A percentile compares a stretch with the other conserved stretches of the same genome.
Conservation (phyloP, 75 land plant genomes). For the Pseudotsuga menziesii region DNA sequence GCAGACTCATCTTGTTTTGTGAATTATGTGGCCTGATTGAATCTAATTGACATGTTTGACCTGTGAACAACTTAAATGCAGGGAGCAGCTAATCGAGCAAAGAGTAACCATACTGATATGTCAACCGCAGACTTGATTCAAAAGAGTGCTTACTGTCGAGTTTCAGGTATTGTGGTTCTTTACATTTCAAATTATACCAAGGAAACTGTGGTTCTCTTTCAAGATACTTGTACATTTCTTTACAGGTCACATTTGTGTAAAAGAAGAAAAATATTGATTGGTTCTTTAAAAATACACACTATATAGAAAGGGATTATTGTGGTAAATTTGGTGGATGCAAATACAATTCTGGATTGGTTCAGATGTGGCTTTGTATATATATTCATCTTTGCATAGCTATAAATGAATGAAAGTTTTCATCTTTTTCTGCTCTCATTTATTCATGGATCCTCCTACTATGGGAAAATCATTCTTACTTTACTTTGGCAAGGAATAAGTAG, state of each 20-base stretch:
- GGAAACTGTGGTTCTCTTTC: too few relatives aligned
- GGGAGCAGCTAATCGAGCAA: constrained; percentile 83
- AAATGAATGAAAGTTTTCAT: too few relatives aligned
- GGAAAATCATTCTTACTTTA: not conserved
- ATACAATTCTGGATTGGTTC: too few relatives aligned
- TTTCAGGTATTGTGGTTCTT: constrained; percentile 52
- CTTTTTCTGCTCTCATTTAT: too few relatives aligned
- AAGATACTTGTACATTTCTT: too few relatives aligned
- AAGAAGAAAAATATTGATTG: not conserved
- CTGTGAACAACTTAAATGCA: constrained; percentile 20
- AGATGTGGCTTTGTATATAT: too few relatives aligned
- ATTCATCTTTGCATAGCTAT: too few relatives aligned
- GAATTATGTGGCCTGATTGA: not conserved
- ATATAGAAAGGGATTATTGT: too few relatives aligned
- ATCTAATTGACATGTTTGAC: not conserved
- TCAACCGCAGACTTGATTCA: constrained; percentile 81
- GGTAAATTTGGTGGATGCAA: too few relatives aligned
- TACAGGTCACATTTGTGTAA: not conserved
- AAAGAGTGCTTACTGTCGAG: constrained; percentile 80
- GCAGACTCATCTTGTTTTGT: not conserved
- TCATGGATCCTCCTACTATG: not conserved
- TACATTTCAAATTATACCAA: too few relatives aligned
- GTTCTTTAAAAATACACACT: too few relatives aligned
- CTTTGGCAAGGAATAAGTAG: not conserved
- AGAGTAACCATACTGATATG: constrained; percentile 66